Evolutionary conservation across 1,284 basidiomycete species (phyloP).

Genomic region (Tylopilus sp.): DNA sequence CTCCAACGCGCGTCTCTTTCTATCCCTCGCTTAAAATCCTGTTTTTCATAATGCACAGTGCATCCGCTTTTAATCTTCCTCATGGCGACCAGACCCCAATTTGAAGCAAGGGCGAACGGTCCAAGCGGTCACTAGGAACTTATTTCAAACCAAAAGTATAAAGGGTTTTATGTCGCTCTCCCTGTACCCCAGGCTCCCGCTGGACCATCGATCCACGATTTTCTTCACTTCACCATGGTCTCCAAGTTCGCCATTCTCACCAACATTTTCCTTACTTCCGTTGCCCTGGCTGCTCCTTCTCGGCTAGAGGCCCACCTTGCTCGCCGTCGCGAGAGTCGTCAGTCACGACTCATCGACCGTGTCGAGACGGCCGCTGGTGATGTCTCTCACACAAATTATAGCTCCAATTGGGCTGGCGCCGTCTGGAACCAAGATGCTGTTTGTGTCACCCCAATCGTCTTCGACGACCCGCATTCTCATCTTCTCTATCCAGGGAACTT

Average conservation of each 20-base stretch:
- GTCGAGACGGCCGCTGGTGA: background rate
- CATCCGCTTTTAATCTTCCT: background rate
- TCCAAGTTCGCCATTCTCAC: conserved; percentile 16
- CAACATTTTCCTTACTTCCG: conserved; percentile 22
- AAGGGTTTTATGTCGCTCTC: conserved; percentile 4
- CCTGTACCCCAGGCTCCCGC: background rate
- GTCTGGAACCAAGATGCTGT: conserved; percentile 8
- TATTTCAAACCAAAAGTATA: conserved; percentile 7
- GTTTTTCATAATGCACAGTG: background rate
- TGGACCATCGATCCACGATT: background rate
- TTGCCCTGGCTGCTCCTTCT: conserved; percentile 16
- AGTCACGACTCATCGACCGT: conserved; percentile 6
- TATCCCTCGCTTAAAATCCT: no score
- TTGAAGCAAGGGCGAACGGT: background rate
- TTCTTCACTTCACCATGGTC: conserved; percentile 13
- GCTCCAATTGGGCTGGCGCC: conserved; percentile 21
- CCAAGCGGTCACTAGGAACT: background rate
- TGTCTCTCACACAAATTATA: conserved; percentile 15
- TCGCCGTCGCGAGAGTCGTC: conserved; percentile 14
- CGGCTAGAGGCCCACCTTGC: conserved; percentile 7
- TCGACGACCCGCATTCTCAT: background rate
- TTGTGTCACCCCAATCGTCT: background rate
- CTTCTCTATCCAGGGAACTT: conserved; percentile 12
- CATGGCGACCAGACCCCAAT: background rate
- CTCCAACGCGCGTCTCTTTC: no score